phyloP scores from a whole-genome alignment of 2,329 filamentous ascomycete genomes.

The Penicillium decumbens region DNA sequence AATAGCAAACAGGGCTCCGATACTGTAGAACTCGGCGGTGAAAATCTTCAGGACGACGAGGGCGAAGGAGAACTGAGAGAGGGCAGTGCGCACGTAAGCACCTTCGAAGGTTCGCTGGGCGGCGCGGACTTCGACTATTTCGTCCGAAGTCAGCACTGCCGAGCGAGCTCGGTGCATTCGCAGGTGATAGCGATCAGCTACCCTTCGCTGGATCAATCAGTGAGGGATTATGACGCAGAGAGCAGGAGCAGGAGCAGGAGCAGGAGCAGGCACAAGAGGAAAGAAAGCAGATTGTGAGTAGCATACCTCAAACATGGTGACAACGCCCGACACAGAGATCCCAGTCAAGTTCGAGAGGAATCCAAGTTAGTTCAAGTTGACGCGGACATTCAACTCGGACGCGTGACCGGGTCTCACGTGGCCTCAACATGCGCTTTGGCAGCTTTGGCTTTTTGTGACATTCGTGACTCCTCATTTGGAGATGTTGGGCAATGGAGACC shows the following conservation, averaged over 20 bases:
- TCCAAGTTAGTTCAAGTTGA: background rate
- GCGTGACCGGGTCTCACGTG: conserved; percentile 11
- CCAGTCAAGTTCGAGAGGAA: background rate
- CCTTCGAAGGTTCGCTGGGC: conserved; percentile 96
- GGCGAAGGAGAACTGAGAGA: conserved; percentile 92
- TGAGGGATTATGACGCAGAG: background rate
- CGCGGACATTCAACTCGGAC: background rate
- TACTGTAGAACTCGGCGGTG: conserved; percentile 91
- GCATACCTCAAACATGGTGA: conserved; percentile 30
- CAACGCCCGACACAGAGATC: background rate
- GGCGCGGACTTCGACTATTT: conserved; percentile 90
- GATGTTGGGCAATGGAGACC: background rate
- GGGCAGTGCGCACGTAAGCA: conserved; percentile 88
- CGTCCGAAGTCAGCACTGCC: conserved; percentile 72
- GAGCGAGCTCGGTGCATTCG: conserved; percentile 79
- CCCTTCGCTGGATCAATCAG: conserved; percentile 51
- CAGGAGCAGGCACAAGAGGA: background rate
- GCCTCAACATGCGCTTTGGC: background rate
- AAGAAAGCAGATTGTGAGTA: background rate
- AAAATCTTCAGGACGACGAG: conserved; percentile 96
- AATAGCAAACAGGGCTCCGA: conserved; percentile 90
- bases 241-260: background rate
- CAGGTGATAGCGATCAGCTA: conserved; percentile 69
- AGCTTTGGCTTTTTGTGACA: background rate
- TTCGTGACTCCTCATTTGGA: background rate